Conservation (phyloP, 306 rosid genomes). For the Prunus armeniaca region DNA sequence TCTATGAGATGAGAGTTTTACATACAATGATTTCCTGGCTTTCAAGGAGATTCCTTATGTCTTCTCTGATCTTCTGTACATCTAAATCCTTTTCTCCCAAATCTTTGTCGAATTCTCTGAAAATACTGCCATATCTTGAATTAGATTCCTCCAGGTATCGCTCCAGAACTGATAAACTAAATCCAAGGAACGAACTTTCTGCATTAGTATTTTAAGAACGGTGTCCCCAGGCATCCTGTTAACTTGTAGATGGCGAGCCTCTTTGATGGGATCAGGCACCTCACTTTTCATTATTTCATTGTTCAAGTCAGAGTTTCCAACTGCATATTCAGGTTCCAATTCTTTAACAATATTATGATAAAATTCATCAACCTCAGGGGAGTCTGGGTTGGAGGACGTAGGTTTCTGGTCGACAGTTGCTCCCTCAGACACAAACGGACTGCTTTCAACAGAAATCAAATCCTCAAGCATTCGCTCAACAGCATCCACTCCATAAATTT, state of each 20-base stretch:
- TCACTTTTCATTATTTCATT: constrained; percentile 44
- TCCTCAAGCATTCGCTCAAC: constrained; percentile 97
- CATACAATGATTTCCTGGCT: constrained; percentile 63
- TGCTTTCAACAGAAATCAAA: constrained; percentile 62
- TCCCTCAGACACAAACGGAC: constrained; percentile 38
- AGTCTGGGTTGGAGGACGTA: constrained; percentile 34
- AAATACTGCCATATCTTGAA: constrained; percentile 67
- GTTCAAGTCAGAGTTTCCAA: constrained; percentile 40
- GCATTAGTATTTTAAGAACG: constrained; percentile 90
- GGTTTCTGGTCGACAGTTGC: constrained; percentile 48
- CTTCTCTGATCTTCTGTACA: constrained; percentile 64
- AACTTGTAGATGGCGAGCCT: constrained; percentile 66
- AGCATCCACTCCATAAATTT: constrained; percentile 90
- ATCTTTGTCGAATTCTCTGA: constrained; percentile 68
- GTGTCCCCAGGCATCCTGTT: constrained; percentile 98
- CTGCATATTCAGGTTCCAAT: constrained; percentile 32
- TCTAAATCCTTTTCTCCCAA: constrained; percentile 47
- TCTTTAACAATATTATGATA: constrained; percentile 29
- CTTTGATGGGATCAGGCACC: constrained; percentile 67
- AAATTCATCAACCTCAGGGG: constrained; percentile 41
- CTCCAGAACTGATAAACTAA: constrained; percentile 77
- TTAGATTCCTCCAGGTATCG: constrained; percentile 75
- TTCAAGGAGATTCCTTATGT: constrained; percentile 49
- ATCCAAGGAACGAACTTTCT: constrained; percentile 88
- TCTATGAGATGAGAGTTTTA: constrained; percentile 25